Evolutionary conservation across 257 asterid species (phyloP), one percentile per base, ranked within the genome.

Genomic region (Petrea volubilis): DNA sequence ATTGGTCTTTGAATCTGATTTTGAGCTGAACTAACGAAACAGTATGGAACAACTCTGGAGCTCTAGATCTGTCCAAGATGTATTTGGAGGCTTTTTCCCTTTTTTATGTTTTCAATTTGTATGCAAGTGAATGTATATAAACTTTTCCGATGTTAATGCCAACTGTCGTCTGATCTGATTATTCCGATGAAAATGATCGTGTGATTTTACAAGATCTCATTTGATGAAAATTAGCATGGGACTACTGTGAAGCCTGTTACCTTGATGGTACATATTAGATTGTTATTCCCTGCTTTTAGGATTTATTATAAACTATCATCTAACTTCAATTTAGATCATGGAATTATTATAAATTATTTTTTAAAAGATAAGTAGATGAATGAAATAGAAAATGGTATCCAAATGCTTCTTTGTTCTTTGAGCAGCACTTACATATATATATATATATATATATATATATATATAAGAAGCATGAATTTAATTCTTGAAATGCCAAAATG

Each of bases 401-500:
- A 21, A 18, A 41, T 31, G 46, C 71, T 50, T 47, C 44, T 60
- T 73, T 58, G 40, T 69, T 73, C 59, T 60, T 21, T 52, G 17
- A 57, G 53, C 33, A 15, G 53, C 38, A 20, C 59, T 40, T 64
- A 43, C 64, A 5, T n/a, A 40, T 51, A 43, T 12, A n/a, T n/a
- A n/a, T n/a, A n/a, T n/a, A n/a, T n/a, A n/a, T n/a, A n/a, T n/a
- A n/a, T n/a, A n/a, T n/a, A n/a, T n/a, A n/a, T n/a, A n/a, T n/a
- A n/a, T n/a, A n/a, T n/a, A n/a, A n/a, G n/a, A 56, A 33, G 23
- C 21, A 44, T 60, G 20, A 47, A 62, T 25, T 7, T 17, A 70
- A 67, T 74, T 68, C 81, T 61, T 23, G 12, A 68, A 53, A 50
- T 53, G 14, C 13, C 46, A 70, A 57, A 40, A 33, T 60, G 27